Conservation (phyloP, 129 eudicot species). For the Erigeron canadensis region DNA sequence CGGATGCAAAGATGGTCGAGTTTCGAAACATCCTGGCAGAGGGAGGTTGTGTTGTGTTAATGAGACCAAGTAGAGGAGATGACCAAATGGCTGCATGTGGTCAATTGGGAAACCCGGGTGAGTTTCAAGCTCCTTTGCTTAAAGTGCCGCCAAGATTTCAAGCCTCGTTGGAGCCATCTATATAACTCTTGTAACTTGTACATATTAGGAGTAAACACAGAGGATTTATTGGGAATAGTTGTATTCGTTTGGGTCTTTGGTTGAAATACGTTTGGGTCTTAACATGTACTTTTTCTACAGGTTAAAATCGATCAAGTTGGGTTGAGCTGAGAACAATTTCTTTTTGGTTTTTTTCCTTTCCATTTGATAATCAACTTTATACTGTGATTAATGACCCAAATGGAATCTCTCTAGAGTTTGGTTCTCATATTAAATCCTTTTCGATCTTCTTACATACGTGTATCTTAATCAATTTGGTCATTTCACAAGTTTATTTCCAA, state of each 20-base stretch:
- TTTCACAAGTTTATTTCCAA: too few relatives aligned
- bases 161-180: conserved; percentile 41
- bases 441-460: too few relatives aligned
- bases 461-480: too few relatives aligned
- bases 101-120: conserved; percentile 86
- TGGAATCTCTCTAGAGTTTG: too few relatives aligned
- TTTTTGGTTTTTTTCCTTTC: too few relatives aligned
- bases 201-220: neutral
- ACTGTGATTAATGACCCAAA: too few relatives aligned
- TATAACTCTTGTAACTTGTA: conserved; percentile 13
- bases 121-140: conserved; percentile 76
- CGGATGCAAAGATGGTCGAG: conserved; percentile 68
- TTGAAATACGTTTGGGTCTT: too few relatives aligned
- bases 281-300: too few relatives aligned
- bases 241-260: neutral
- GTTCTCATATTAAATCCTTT: too few relatives aligned
- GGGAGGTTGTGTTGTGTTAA: conserved; percentile 65
- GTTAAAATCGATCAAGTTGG: too few relatives aligned
- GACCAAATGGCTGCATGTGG: conserved; percentile 98
- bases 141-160: conserved; percentile 77
- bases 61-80: conserved; percentile 84
- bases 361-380: too few relatives aligned
- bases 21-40: conserved; percentile 68
- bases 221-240: neutral
- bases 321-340: too few relatives aligned